Evolutionary conservation across 192 early-diverging fungal genomes (phyloP).

Genomic region (Coemansia sp.): DNA sequence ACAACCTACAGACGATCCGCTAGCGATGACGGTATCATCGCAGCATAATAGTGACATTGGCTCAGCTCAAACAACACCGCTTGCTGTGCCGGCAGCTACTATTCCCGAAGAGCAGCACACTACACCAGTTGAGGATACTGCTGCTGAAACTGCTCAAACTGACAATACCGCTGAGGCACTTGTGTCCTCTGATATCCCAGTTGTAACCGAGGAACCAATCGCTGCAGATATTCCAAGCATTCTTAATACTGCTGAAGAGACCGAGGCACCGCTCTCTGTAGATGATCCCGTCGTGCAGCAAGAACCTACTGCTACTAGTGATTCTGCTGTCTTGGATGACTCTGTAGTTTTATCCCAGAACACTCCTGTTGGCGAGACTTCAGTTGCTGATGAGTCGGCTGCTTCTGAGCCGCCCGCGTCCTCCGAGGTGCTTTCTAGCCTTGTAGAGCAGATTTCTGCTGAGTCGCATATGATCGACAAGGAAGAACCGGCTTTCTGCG

Average conservation of each 20-base stretch:
- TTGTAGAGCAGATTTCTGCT: not conserved
- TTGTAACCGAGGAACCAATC: no score
- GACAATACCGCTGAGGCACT: no score
- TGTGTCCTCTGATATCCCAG: no score
- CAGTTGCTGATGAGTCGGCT: conserved; percentile 2
- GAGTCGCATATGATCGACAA: not conserved
- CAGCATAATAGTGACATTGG: not conserved
- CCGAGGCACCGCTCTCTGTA: not conserved
- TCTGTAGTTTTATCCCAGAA: not conserved
- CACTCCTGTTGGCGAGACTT: not conserved
- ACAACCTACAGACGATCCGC: conserved; percentile 28
- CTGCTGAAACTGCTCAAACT: no score
- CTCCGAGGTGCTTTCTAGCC: not conserved
- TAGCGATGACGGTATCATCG: conserved; percentile 1
- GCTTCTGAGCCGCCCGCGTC: conserved; percentile 1
- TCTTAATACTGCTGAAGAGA: not conserved
- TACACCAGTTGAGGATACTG: not conserved
- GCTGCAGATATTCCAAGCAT: no score
- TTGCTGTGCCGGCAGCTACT: not conserved
- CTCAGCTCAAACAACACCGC: not conserved
- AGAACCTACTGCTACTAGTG: not conserved
- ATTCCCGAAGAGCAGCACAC: not conserved
- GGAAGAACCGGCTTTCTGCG: not conserved
- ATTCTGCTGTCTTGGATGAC: not conserved
- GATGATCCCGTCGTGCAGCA: not conserved